Evolutionary conservation across 1,139 yeast genomes (phyloP).

Genomic region (Pneumocystis jirovecii): DNA sequence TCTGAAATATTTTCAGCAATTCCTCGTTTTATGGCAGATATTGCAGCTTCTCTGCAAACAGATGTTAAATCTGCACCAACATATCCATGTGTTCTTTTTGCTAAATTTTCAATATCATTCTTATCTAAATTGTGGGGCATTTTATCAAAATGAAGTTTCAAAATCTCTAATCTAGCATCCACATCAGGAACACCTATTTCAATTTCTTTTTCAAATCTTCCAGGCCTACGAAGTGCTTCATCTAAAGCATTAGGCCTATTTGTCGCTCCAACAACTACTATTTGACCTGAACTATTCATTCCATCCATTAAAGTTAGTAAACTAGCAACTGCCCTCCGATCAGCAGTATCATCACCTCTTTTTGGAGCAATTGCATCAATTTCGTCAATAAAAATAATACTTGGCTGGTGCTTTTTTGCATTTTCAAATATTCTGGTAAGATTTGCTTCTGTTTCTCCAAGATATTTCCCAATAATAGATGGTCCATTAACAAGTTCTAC

Average conservation of each 20-base stretch:
- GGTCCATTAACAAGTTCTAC: slow-evolving; percentile 80
- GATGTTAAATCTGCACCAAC: slow-evolving; percentile 94
- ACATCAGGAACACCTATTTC: slow-evolving; percentile 97
- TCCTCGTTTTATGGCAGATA: slow-evolving; percentile 62
- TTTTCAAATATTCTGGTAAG: slow-evolving; percentile 70
- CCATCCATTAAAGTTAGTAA: slow-evolving; percentile 81
- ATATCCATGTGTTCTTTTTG: slow-evolving; percentile 82
- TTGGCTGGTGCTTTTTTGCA: slow-evolving; percentile 71
- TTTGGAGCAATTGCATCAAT: slow-evolving; percentile 81
- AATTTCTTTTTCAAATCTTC: slow-evolving; percentile 86
- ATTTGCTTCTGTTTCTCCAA: slow-evolving; percentile 85
- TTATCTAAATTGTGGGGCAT: slow-evolving; percentile 55
- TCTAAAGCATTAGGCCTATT: slow-evolving; percentile 73
- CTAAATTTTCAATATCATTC: slow-evolving; percentile 40
- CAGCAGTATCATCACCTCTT: slow-evolving; percentile 60
- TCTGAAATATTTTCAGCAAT: slow-evolving; percentile 27
- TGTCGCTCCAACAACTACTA: slow-evolving; percentile 70
- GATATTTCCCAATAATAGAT: slow-evolving; percentile 74
- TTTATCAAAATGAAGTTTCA: slow-evolving; percentile 42
- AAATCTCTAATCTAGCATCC: slow-evolving; percentile 78
- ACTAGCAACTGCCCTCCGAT: slow-evolving; percentile 79
- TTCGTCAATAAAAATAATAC: slow-evolving; percentile 79
- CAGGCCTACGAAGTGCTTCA: slow-evolving; percentile 80
- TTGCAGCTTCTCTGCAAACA: slow-evolving; percentile 71
- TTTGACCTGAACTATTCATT: slow-evolving; percentile 40